A percentile compares a stretch with the other conserved stretches of the same genome.
Evolutionary conservation across 1,139 yeast species (phyloP).

Genomic region (Debaryomyces udenii): DNA sequence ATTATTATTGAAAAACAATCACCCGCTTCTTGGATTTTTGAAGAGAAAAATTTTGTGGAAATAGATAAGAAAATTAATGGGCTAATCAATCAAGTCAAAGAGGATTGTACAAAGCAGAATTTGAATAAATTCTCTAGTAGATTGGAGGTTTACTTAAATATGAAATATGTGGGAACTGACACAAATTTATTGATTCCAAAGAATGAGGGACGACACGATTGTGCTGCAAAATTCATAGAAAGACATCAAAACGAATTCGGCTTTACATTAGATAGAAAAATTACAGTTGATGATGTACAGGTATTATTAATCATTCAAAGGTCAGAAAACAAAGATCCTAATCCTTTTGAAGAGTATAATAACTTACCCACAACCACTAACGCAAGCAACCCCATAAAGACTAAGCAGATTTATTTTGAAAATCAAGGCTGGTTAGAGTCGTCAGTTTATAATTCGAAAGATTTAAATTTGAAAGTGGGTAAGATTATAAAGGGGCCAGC

Average conservation of each 20-base stretch:
- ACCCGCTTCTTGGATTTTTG: constrained; percentile 33
- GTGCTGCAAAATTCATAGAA: constrained; percentile 18
- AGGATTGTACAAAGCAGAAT: constrained; percentile 22
- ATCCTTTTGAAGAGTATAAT: constrained; percentile 23
- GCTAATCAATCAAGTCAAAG: constrained; percentile 18
- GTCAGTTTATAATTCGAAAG: constrained; percentile 49
- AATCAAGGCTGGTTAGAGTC: constrained; percentile 43
- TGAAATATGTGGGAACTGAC: constrained; percentile 77
- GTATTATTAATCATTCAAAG: constrained; percentile 32
- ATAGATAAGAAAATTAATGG: constrained; percentile 29
- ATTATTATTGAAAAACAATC: constrained; percentile 59
- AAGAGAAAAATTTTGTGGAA: constrained; percentile 13
- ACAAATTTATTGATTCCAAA: constrained; percentile 64
- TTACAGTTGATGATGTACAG: constrained; percentile 72
- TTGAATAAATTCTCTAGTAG: constrained; percentile 24
- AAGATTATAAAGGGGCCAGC: constrained; percentile 66
- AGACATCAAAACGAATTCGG: constrained; percentile 27
- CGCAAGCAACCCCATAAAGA: constrained; percentile 3
- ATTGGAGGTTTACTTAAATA: constrained; percentile 61
- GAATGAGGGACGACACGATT: constrained; percentile 14
- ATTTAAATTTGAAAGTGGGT: constrained; percentile 52
- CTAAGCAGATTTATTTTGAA: constrained; percentile 21
- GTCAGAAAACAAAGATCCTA: constrained; percentile 16
- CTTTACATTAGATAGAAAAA: constrained; percentile 31
- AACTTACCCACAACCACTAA: constrained; percentile 1